Conservation (phyloP, 495 filamentous ascomycete species). For the Opeltia flavorubescens region DNA sequence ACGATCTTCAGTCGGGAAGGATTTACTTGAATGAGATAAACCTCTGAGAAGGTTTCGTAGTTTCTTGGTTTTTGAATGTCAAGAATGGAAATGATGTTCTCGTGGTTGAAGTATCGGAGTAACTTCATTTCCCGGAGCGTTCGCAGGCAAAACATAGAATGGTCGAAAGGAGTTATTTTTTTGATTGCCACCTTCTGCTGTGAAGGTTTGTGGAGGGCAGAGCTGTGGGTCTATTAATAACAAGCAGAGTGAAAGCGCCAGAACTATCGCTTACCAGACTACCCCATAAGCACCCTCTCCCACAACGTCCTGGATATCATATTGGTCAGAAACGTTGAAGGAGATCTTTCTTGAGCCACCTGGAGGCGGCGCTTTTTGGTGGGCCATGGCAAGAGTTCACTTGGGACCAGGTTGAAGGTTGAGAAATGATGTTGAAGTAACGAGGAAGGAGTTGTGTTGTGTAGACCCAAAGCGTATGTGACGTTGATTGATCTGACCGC, state of each 20-base stretch:
- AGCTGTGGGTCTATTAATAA: conserved; percentile 40
- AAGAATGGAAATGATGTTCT: conserved; percentile 99
- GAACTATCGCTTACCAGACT: conserved; percentile 63
- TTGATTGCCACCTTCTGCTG: conserved; percentile 99
- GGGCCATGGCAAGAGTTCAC: conserved; percentile 25
- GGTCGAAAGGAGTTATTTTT: conserved; percentile 98
- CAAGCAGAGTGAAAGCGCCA: not conserved
- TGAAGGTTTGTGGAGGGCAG: conserved; percentile 95
- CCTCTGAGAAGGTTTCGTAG: conserved; percentile 93
- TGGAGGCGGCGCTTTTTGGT: conserved; percentile 30
- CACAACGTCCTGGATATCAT: conserved; percentile 98
- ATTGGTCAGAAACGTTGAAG: conserved; percentile 99
- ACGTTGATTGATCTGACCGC: no score
- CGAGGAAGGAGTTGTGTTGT: no score
- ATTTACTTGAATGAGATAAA: conserved; percentile 92
- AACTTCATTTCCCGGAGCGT: conserved; percentile 99
- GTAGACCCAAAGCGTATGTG: no score
- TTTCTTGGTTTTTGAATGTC: conserved; percentile 97
- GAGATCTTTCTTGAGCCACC: conserved; percentile 86
- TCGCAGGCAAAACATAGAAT: conserved; percentile 97
- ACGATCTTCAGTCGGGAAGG: not conserved
- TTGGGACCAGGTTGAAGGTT: not conserved
- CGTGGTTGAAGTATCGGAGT: conserved; percentile 97
- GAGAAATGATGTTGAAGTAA: no score
- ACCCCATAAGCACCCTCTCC: conserved; percentile 98